Evolutionary conservation across 139 green algal species (phyloP).

Genomic region (Chlamydomonas eustigma): DNA sequence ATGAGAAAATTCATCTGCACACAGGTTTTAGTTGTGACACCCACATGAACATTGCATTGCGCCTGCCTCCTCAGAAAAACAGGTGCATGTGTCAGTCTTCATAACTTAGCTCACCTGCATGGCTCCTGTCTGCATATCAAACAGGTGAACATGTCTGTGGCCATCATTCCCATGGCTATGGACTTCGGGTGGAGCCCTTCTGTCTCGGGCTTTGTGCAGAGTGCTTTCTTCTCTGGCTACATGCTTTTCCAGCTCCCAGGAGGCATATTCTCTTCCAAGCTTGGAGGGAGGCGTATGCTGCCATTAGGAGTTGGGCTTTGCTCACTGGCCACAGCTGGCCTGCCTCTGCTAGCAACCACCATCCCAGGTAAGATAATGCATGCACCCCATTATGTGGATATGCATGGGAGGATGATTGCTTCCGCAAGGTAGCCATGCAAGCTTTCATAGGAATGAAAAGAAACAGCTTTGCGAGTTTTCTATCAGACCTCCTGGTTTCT

Average conservation of each 20-base stretch:
- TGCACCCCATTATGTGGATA: not conserved
- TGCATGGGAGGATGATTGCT: no score
- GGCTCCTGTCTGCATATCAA: no score
- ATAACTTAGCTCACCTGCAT: not conserved
- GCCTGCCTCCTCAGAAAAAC: no score
- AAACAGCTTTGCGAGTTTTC: no score
- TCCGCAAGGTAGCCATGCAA: no score
- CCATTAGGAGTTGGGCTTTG: constrained; percentile 78
- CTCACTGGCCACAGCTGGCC: constrained; percentile 62
- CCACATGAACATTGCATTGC: not conserved
- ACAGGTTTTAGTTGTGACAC: not conserved
- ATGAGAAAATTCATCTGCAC: not conserved
- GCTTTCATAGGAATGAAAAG: no score
- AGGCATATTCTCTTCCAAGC: constrained; percentile 66
- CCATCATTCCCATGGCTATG: constrained; percentile 94
- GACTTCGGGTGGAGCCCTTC: constrained; percentile 87
- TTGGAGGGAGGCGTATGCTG: constrained; percentile 74
- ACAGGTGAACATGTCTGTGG: constrained; percentile 92
- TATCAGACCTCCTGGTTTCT: no score
- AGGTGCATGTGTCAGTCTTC: not conserved
- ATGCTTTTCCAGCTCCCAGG: constrained; percentile 79
- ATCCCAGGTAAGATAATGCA: constrained; percentile 3
- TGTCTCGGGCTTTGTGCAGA: constrained; percentile 82
- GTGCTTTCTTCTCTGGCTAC: constrained; percentile 40
- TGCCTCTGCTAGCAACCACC: constrained; percentile 10